Evolutionary conservation across 208 protist genomes (phyloP).

Genomic region (Trypanosoma vivax): DNA sequence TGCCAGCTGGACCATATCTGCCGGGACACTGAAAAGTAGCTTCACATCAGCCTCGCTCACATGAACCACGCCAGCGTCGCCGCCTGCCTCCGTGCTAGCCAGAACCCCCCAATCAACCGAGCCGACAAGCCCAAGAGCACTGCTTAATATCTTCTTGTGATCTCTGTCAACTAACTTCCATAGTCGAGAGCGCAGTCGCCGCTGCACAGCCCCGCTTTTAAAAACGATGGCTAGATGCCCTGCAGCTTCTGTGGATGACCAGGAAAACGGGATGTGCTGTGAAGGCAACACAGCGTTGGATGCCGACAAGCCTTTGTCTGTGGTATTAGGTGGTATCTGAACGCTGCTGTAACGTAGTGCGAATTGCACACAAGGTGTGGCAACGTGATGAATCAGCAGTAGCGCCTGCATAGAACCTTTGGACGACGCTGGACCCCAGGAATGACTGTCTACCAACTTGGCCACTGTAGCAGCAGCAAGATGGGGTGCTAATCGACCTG

Average conservation of each 20-base stretch:
- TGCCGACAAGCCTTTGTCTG: background rate
- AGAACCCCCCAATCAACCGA: no score
- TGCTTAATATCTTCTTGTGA: conserved; percentile 9
- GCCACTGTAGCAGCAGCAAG: conserved; percentile 4
- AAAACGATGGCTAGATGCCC: conserved; percentile 9
- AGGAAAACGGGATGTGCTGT: conserved; percentile 9
- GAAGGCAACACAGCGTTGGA: background rate
- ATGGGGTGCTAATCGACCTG: conserved; percentile 5
- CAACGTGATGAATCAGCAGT: conserved; percentile 14
- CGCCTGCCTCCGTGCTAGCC: background rate
- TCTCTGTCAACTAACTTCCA: conserved; percentile 19
- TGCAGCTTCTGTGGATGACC: conserved; percentile 11
- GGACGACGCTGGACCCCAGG: background rate
- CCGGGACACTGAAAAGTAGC: conserved; percentile 9
- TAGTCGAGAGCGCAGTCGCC: conserved; percentile 9
- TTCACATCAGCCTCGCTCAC: conserved; percentile 6
- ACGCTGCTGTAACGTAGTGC: conserved; percentile 13
- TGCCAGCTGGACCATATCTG: no score
- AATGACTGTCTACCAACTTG: conserved; percentile 14
- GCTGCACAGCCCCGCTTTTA: conserved; percentile 6
- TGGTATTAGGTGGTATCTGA: background rate
- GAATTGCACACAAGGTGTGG: conserved; percentile 17
- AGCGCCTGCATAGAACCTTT: conserved; percentile 10
- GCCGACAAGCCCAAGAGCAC: background rate
- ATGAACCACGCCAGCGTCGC: background rate